Conservation (phyloP, 805 yeast genomes). For the Jamesozyma jinghongensis region DNA sequence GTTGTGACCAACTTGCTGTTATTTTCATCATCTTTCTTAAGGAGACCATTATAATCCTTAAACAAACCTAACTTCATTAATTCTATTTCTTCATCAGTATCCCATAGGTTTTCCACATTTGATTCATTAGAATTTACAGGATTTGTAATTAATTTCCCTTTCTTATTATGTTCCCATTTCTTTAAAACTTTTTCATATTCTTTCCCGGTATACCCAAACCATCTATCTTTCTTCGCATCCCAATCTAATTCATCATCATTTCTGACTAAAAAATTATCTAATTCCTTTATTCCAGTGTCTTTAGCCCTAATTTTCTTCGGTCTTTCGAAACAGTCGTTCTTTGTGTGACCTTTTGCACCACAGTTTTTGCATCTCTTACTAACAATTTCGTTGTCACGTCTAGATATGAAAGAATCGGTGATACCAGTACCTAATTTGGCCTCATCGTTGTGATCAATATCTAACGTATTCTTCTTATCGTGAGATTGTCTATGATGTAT, state of each 20-base stretch:
- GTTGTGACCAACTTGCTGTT: slow-evolving; percentile 12
- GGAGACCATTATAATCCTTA: slow-evolving; percentile 14
- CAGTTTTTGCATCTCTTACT: slow-evolving; percentile 42
- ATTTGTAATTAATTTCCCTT: slow-evolving; percentile 7
- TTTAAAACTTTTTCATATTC: slow-evolving; percentile 48
- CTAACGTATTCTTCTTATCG: slow-evolving; percentile 31
- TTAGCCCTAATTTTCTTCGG: slow-evolving; percentile 34
- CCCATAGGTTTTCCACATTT: slow-evolving; percentile 19
- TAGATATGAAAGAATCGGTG: slow-evolving; percentile 34
- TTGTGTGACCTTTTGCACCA: slow-evolving; percentile 43
- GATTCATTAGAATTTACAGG: slow-evolving; percentile 6
- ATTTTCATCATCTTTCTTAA: slow-evolving; percentile 15
- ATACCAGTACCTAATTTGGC: slow-evolving; percentile 53
- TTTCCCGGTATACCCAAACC: slow-evolving; percentile 67
- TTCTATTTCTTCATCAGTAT: slow-evolving; percentile 39
- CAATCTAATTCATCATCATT: slow-evolving; percentile 31
- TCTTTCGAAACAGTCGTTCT: slow-evolving; percentile 49
- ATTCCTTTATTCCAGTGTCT: slow-evolving; percentile 23
- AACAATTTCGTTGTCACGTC: not conserved
- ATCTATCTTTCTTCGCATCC: slow-evolving; percentile 68
- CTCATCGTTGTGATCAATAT: slow-evolving; percentile 37
- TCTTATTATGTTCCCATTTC: slow-evolving; percentile 33
- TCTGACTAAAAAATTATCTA: slow-evolving; percentile 18
- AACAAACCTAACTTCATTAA: slow-evolving; percentile 33
- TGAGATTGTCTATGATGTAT: slow-evolving; percentile 44